Percentiles rank a stretch among this genome's conserved stretches.
These are phyloP conservation scores for Colletotrichum costaricense DNA, from an alignment of 2,329 filamentous ascomycete species.

Conservation along the genomic window DNA sequence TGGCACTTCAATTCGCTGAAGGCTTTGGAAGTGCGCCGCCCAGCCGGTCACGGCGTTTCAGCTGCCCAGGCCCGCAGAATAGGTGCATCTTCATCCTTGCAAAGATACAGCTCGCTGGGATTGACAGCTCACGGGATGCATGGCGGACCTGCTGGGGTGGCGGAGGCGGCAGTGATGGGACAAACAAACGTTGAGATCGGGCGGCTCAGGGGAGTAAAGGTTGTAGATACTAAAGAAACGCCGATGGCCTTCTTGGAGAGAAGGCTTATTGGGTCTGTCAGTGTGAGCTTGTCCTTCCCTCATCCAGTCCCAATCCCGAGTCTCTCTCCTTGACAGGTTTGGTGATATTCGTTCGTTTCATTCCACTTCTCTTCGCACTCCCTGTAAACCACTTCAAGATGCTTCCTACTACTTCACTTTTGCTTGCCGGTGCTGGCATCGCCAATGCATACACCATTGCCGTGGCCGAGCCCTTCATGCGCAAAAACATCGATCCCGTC, in stretches of 20 bases:
- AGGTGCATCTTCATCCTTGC: background rate
- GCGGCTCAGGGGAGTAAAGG: background rate
- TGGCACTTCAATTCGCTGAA: background rate
- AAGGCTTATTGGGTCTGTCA: background rate
- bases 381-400: background rate
- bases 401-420: constrained; percentile 15
- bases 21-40: background rate
- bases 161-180: background rate
- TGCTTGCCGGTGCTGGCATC: constrained; percentile 33
- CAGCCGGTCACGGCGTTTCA: constrained; percentile 4
- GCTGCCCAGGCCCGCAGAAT: constrained; percentile 2
- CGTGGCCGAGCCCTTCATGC: constrained; percentile 41
- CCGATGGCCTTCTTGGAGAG: background rate
- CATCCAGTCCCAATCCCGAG: background rate
- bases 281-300: background rate
- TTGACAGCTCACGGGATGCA: background rate
- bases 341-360: constrained; percentile 6
- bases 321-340: background rate
- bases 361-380: background rate
- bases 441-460: constrained; percentile 41
- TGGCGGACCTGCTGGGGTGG: background rate
- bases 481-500: constrained; percentile 48
- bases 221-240: constrained; percentile 2
- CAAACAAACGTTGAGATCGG: background rate
- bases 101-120: background rate